Base-by-base conservation (phyloP, 306 rosid genomes). In the Quercus berberidifolia region DNA sequence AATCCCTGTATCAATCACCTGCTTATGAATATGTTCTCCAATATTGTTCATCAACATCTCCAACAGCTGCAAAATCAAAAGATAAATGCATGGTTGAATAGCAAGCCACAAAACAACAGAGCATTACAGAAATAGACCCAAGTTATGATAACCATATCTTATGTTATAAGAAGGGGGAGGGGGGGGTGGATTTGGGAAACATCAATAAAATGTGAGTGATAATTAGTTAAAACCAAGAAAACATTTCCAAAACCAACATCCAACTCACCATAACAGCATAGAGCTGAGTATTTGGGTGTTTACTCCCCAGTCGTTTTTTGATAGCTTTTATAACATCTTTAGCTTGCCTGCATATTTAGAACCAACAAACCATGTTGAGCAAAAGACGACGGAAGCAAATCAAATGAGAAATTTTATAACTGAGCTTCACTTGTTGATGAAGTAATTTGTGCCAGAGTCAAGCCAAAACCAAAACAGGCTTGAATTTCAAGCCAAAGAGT, bases 21-120 rank as follows among this genome's bases (percentile, higher is more conserved):
- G 97, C 85, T 90, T 91, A 77, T 92, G 97, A 57, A 94, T 78
- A 78, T 87, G 83, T 81, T 92, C 99, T 76, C 99, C 97, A 80
- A 87, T 86, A 83, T 94, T 94, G 93, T 91, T 92, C 97, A 94
- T 91, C 85, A 94, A 90, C 97, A 90, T 91, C 85, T 94, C 99
- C 92, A 94, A 83, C 86, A 94, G 85, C 99, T 94, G 86, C 81
- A 86, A 80, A 83, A 77, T 72, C 71, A 80, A 81, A 26, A 80
- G 78, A 84, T 62, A 67, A 79, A 79, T 25, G n/a, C 80, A 73
- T 33, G 55, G 21, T 59, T 76, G 3, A 74, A 73, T 65, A 59
- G 72, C 73, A 72, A 77, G 49, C 26, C 31, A 78, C 38, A 43
- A 78, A 70, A 64, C 52, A 83, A 6, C 71, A 81, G 70, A 69